Evolutionary conservation across 768 basidiomycete genomes (phyloP).

Genomic region (Serendipita sp.): DNA sequence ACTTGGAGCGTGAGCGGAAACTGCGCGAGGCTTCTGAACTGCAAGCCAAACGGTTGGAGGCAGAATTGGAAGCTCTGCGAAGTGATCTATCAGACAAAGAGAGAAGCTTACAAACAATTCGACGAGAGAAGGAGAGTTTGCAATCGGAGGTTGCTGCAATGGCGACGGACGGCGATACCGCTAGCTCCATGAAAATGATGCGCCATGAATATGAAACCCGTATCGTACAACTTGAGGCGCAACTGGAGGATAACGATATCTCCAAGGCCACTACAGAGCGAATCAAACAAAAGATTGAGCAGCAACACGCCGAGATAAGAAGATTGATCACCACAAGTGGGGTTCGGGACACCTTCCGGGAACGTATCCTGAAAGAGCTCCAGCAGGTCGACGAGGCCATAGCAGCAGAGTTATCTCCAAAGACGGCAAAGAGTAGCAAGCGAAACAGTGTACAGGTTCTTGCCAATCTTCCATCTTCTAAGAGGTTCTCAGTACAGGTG

Average conservation of each 20-base stretch:
- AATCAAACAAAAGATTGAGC: conserved; percentile 45
- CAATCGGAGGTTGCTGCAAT: conserved; percentile 52
- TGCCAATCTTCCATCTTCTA: conserved; percentile 33
- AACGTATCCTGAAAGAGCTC: conserved; percentile 44
- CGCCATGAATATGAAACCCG: conserved; percentile 47
- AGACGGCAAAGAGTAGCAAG: conserved; percentile 14
- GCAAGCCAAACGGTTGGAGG: conserved; percentile 40
- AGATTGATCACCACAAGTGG: conserved; percentile 41
- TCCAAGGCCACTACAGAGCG: conserved; percentile 32
- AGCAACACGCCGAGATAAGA: conserved; percentile 56
- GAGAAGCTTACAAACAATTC: conserved; percentile 34
- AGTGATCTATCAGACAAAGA: conserved; percentile 40
- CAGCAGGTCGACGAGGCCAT: conserved; percentile 43
- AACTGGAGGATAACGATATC: conserved; percentile 39
- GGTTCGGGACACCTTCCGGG: conserved; percentile 41
- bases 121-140: conserved; percentile 46
- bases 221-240: conserved; percentile 44
- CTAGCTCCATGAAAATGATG: conserved; percentile 38
- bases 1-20: conserved; percentile 50
- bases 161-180: conserved; percentile 39
- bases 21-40: conserved; percentile 50
- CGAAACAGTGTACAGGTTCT: conserved; percentile 15
- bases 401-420: conserved; percentile 31
- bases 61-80: conserved; percentile 38
- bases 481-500: conserved; percentile 17